Base-by-base conservation (phyloP, 2,329 filamentous ascomycete genomes). In the Aspergillus persii region DNA sequence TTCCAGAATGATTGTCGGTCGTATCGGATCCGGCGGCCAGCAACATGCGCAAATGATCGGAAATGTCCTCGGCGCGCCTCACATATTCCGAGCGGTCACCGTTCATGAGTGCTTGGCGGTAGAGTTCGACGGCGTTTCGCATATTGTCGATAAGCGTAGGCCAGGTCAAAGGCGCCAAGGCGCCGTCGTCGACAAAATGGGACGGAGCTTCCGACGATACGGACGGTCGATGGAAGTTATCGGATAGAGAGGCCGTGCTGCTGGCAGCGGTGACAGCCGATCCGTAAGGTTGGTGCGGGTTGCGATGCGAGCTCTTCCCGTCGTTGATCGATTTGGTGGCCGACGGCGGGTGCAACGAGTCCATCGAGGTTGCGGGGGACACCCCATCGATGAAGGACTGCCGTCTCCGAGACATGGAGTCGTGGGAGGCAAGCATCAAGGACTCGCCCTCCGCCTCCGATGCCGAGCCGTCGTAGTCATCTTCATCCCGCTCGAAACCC, bases 1-100 rank as follows among this genome's bases (percentile, higher is more conserved):
- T 96, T 47, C 95, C 95, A 23, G 95, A 98, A 74, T 99, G 95
- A 71, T 99, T 99, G 77, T 99, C 95, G 0, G 95, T 99, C 1
- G 95, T 99, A 57, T 94, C 92, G 36, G 95, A 99, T 8, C 93
- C 95, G 57, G 95, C 95, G 31, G 93, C 93, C n/a, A 99, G 86
- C 7, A 99, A 85, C 64, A 98, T 83, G 57, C 95, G 90, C 58
- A 99, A 81, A 74, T 99, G 94, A 73, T 99, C 95, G 4, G 95
- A 98, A 54, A 99, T 97, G 72, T 99, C 94, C 76, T 99, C 95
- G n/a, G 95, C 95, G 63, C 90, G 86, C 59, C 89, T 89, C 29
- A 98, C 95, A 74, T 96, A 98, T 72, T 98, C 92, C 2, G 92
- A 91, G 29, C 93, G 88, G 70, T 89, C 88, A 63, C 88, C 89